Percentiles rank a stretch among this genome's conserved stretches.
These are phyloP conservation scores for Komagataella pseudopastoris DNA, from an alignment of 805 yeast species.

Conservation along the genomic window DNA sequence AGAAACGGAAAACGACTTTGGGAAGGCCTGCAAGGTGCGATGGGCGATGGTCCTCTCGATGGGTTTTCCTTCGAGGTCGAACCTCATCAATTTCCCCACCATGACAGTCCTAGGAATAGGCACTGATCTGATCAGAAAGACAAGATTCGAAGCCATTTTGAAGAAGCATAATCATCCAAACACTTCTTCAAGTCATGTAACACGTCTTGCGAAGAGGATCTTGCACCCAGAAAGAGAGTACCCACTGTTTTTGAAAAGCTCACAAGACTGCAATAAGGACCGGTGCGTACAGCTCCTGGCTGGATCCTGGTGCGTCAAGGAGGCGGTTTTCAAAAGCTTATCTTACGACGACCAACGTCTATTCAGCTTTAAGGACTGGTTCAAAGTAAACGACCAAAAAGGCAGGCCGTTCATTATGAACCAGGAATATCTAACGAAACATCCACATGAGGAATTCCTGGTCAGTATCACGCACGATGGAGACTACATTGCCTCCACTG, in stretches of 20 bases:
- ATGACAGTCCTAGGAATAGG: slow-evolving; percentile 34
- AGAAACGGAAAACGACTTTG: neutral
- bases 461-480: slow-evolving; percentile 55
- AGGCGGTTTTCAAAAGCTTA: slow-evolving; percentile 56
- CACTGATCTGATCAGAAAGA: slow-evolving; percentile 34
- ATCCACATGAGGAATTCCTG: slow-evolving; percentile 31
- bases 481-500: slow-evolving; percentile 42
- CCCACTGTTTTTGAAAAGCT: slow-evolving; percentile 12
- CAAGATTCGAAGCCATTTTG: slow-evolving; percentile 32
- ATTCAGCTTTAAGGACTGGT: slow-evolving; percentile 52
- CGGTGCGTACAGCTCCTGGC: slow-evolving; percentile 27
- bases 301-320: slow-evolving; percentile 62
- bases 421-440: slow-evolving; percentile 12
- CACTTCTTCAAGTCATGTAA: slow-evolving; percentile 8
- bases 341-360: slow-evolving; percentile 29
- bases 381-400: slow-evolving; percentile 20
- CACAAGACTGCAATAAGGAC: slow-evolving; percentile 3
- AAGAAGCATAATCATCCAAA: neutral
- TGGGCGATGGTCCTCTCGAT: neutral
- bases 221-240: slow-evolving; percentile 32
- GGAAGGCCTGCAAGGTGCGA: neutral
- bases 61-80: neutral
- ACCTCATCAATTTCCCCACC: neutral
- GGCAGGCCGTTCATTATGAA: slow-evolving; percentile 32
- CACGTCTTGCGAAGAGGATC: slow-evolving; percentile 29